A percentile compares a stretch with the other conserved stretches of the same genome.
phyloP scores from a whole-genome alignment of 257 asterid genomes.

The Petunia secreta region DNA sequence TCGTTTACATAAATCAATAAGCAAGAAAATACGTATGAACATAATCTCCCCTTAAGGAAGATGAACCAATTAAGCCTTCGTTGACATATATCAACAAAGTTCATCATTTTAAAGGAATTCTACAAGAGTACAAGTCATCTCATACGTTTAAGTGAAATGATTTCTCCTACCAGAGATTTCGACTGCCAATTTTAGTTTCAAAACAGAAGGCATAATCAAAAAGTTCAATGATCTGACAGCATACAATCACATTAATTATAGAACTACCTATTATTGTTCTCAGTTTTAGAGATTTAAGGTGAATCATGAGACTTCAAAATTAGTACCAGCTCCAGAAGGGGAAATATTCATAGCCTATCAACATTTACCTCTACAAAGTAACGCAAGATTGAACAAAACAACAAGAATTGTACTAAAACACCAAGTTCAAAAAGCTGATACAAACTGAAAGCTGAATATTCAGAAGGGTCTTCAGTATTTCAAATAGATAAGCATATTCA shows the following conservation, averaged over 20 bases:
- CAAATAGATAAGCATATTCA: conserved; percentile 6
- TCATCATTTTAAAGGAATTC: background rate
- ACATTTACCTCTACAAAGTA: background rate
- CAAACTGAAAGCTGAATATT: background rate
- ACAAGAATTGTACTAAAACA: background rate
- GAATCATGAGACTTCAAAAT: background rate
- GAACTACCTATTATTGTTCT: background rate
- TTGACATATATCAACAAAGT: background rate
- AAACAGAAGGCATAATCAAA: background rate
- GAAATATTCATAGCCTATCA: background rate
- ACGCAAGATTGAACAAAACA: conserved; percentile 12
- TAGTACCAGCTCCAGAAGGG: background rate
- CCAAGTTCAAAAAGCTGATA: background rate
- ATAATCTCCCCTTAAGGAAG: background rate
- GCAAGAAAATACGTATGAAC: background rate
- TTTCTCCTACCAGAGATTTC: background rate
- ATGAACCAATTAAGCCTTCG: background rate
- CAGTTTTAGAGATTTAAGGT: background rate
- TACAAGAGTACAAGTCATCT: background rate
- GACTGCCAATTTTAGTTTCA: background rate
- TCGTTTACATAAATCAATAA: background rate
- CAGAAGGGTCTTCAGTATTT: background rate
- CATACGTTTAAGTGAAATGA: background rate
- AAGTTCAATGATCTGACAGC: background rate
- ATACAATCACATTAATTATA: background rate